Conservation (phyloP, 2,329 filamentous ascomycete species). For the Penicillium sp. region DNA sequence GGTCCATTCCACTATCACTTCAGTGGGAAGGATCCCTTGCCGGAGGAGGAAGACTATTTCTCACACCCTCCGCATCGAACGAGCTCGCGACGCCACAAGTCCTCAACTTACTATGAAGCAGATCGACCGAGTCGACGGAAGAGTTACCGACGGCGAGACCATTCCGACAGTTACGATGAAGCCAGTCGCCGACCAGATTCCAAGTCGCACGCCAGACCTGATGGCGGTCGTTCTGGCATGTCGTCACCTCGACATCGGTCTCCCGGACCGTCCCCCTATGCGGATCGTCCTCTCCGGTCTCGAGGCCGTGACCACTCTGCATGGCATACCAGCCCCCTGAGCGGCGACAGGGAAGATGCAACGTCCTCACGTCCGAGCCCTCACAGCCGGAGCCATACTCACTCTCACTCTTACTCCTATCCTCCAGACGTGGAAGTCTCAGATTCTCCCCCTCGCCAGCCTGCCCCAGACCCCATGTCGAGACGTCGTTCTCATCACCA, state of each 20-base stretch:
- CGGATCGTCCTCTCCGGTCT: conserved; percentile 15
- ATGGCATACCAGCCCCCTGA: conserved; percentile 14
- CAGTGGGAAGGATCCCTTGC: conserved; percentile 27
- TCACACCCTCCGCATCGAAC: conserved; percentile 11
- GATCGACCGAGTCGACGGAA: conserved; percentile 16
- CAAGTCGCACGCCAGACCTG: conserved; percentile 12
- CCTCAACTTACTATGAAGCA: conserved; percentile 11
- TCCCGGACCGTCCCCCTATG: conserved; percentile 15
- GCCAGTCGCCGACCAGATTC: conserved; percentile 18
- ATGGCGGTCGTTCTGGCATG: conserved; percentile 15
- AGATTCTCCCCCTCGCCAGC: conserved; percentile 17
- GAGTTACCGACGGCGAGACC: conserved; percentile 21
- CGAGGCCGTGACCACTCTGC: conserved; percentile 19
- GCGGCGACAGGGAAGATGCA: conserved; percentile 14
- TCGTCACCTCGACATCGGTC: conserved; percentile 25
- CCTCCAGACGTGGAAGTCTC: conserved; percentile 20
- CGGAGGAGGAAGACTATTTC: conserved; percentile 21
- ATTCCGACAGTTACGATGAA: conserved; percentile 17
- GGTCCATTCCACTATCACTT: conserved; percentile 25
- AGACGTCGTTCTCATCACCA: conserved; percentile 15
- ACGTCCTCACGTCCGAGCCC: background rate
- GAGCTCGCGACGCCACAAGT: conserved; percentile 11
- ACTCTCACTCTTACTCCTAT: background rate
- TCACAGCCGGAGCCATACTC: background rate
- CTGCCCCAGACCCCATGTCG: conserved; percentile 3